phyloP scores from a whole-genome alignment of 208 protist genomes.

The Leishmania major region DNA sequence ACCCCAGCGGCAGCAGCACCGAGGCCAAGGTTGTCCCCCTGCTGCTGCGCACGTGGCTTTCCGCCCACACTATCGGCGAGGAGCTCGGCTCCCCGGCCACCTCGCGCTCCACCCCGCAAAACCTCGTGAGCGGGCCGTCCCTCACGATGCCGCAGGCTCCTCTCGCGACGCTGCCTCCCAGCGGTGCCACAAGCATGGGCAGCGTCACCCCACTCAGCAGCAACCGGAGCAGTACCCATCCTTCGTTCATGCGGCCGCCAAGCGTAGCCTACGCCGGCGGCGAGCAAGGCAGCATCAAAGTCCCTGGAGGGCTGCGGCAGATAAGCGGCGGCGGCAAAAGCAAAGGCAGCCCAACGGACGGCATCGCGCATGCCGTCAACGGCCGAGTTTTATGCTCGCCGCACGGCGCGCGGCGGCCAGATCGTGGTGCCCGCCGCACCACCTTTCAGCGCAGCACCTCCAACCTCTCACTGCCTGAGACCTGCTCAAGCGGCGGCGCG shows the following conservation, averaged over 20 bases:
- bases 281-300: neutral
- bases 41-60: conserved; percentile 19
- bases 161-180: conserved; percentile 10
- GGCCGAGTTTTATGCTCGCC: conserved; percentile 19
- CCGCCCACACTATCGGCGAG: conserved; percentile 3
- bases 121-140: neutral
- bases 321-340: neutral
- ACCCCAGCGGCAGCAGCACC: neutral
- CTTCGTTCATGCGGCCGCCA: conserved; percentile 25
- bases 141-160: conserved; percentile 1
- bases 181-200: conserved; percentile 21
- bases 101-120: conserved; percentile 1
- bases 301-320: neutral
- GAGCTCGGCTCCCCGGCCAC: conserved; percentile 5
- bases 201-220: conserved; percentile 26
- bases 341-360: neutral
- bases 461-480: neutral
- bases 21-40: conserved; percentile 7
- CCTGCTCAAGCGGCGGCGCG: neutral
- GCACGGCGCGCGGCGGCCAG: conserved; percentile 12
- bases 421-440: conserved; percentile 16
- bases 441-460: conserved; percentile 20
- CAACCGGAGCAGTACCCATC: conserved; percentile 21
- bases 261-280: neutral
- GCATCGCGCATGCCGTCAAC: conserved; percentile 4